A percentile compares a stretch with the other conserved stretches of the same genome.
Evolutionary conservation across 495 filamentous ascomycete species (phyloP).

Genomic region (Tricharina praecox): DNA sequence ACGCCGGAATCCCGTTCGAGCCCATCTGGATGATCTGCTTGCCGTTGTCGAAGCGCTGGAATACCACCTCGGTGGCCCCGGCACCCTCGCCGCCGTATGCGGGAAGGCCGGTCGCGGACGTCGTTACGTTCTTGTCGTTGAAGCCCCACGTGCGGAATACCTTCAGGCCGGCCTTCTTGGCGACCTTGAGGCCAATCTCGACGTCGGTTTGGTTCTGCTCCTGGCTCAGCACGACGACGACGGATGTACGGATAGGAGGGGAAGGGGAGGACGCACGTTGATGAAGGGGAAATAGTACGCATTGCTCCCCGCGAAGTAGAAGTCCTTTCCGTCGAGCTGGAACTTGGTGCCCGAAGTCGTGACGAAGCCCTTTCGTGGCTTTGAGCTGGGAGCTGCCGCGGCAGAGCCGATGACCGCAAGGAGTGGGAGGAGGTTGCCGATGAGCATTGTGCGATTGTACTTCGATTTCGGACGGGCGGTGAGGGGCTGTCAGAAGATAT

Average conservation of each 20-base stretch:
- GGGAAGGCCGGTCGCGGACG: constrained; percentile 23
- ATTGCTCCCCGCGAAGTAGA: constrained; percentile 54
- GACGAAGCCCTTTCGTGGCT: constrained; percentile 31
- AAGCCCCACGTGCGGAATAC: constrained; percentile 56
- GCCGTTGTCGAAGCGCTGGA: constrained; percentile 29
- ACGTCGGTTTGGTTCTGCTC: constrained; percentile 42
- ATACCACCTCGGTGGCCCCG: constrained; percentile 38
- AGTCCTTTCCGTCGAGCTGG: constrained; percentile 44
- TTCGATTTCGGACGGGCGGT: neutral
- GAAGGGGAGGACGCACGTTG: constrained; percentile 23
- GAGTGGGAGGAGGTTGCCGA: constrained; percentile 1
- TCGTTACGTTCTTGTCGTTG: constrained; percentile 41
- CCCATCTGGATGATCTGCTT: constrained; percentile 29
- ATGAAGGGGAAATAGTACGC: constrained; percentile 53
- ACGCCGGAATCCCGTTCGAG: constrained; percentile 41
- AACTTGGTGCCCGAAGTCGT: constrained; percentile 40
- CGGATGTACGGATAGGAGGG: neutral
- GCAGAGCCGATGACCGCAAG: constrained; percentile 8
- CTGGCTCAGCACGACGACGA: neutral
- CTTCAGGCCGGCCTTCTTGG: constrained; percentile 39
- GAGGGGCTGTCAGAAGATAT: no score
- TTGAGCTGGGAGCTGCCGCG: constrained; percentile 4
- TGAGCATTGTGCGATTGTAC: neutral
- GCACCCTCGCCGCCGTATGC: constrained; percentile 36
- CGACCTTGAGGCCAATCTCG: constrained; percentile 39